Percentiles rank a stretch among this genome's conserved stretches.
Evolutionary conservation across 2,329 filamentous ascomycete genomes (phyloP).

Genomic region (Arthrobotrys entomopaga): DNA sequence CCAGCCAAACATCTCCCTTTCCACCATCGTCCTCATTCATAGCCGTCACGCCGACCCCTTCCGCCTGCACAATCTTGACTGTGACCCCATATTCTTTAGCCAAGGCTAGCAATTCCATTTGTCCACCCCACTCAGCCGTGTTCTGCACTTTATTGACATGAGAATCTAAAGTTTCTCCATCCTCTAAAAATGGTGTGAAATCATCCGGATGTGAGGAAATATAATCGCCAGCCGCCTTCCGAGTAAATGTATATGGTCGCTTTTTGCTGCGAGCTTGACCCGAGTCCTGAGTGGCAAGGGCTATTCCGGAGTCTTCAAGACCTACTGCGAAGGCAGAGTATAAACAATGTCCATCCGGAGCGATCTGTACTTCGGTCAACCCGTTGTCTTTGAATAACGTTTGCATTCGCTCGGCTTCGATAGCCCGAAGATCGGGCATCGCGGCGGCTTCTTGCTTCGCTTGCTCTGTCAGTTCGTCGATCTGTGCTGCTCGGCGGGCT

Average conservation of each 20-base stretch:
- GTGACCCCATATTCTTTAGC: conserved; percentile 81
- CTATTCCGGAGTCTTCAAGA: conserved; percentile 64
- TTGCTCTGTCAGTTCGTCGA: conserved; percentile 73
- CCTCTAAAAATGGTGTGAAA: conserved; percentile 87
- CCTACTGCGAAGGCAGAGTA: conserved; percentile 93
- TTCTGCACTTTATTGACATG: conserved; percentile 82
- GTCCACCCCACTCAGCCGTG: conserved; percentile 95
- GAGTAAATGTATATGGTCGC: conserved; percentile 73
- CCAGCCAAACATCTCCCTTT: conserved; percentile 77
- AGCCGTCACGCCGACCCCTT: conserved; percentile 79
- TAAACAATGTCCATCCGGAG: conserved; percentile 91
- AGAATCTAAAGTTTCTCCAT: conserved; percentile 70
- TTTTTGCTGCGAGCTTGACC: conserved; percentile 41
- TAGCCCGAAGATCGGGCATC: conserved; percentile 77
- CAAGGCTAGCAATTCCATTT: conserved; percentile 87
- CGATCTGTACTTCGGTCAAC: conserved; percentile 80
- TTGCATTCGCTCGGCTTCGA: conserved; percentile 77
- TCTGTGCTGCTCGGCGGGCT: conserved; percentile 86
- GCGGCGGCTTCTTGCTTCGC: conserved; percentile 79
- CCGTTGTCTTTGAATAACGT: conserved; percentile 71
- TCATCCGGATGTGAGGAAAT: conserved; percentile 79
- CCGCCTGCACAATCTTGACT: conserved; percentile 87
- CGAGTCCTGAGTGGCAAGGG: conserved; percentile 13
- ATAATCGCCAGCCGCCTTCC: conserved; percentile 78
- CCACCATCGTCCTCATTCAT: conserved; percentile 63